Evolutionary conservation across 176 grass and related monocot species (phyloP).

Genomic region (Aechmea fasciata): DNA sequence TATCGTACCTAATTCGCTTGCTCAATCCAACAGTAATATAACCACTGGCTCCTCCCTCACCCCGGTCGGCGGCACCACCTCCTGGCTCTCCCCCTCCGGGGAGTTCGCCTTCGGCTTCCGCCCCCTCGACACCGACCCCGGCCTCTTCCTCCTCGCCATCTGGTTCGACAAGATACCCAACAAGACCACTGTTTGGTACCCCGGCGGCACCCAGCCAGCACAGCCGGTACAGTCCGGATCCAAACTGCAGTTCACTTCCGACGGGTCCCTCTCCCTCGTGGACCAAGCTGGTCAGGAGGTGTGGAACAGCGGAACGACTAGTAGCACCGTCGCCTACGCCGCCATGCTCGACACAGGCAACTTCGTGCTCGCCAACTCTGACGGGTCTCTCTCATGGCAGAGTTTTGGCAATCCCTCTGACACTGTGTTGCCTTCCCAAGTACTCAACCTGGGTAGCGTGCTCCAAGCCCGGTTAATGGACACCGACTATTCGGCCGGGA

Average conservation of each 20-base stretch:
- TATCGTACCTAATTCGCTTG: neutral
- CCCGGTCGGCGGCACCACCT: neutral
- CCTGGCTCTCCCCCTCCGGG: slow-evolving; percentile 29
- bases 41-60: slow-evolving; percentile 19
- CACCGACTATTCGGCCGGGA: slow-evolving; percentile 31
- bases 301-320: slow-evolving; percentile 20
- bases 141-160: slow-evolving; percentile 28
- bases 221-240: neutral
- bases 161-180: slow-evolving; percentile 41
- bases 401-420: slow-evolving; percentile 35
- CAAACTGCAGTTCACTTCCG: slow-evolving; percentile 22
- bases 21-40: slow-evolving; percentile 9
- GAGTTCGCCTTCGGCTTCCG: slow-evolving; percentile 24
- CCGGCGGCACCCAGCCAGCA: slow-evolving; percentile 8
- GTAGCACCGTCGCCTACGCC: slow-evolving; percentile 12
- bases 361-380: slow-evolving; percentile 26
- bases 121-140: neutral
- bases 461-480: slow-evolving; percentile 27
- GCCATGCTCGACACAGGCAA: slow-evolving; percentile 43
- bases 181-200: slow-evolving; percentile 35
- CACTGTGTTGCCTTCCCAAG: slow-evolving; percentile 40
- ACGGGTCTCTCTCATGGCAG: slow-evolving; percentile 16
- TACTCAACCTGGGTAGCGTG: neutral
- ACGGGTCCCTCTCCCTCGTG: slow-evolving; percentile 18
- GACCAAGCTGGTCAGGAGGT: slow-evolving; percentile 11